Percentiles rank a stretch among this genome's conserved stretches.
Evolutionary conservation across 805 yeast genomes (phyloP).

Genomic region (Starmerella vitae): DNA sequence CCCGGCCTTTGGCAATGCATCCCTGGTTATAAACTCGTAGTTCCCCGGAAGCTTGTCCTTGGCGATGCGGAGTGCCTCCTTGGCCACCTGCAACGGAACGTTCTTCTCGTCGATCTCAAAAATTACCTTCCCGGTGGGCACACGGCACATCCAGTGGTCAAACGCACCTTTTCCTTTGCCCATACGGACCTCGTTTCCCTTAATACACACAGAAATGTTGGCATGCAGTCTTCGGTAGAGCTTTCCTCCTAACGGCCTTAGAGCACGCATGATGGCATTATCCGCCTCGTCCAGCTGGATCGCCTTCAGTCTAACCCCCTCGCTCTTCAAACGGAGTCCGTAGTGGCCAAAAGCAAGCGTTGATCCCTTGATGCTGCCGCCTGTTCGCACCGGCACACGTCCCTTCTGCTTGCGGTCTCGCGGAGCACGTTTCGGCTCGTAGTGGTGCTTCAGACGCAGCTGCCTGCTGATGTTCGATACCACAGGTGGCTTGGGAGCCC

Average conservation of each 20-base stretch:
- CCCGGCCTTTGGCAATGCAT: slow-evolving; percentile 57
- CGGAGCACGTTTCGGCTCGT: slow-evolving; percentile 50
- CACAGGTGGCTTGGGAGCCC: slow-evolving; percentile 3
- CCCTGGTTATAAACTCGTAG: slow-evolving; percentile 64
- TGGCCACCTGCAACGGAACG: slow-evolving; percentile 78
- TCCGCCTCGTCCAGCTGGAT: slow-evolving; percentile 86
- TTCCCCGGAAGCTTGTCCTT: slow-evolving; percentile 85
- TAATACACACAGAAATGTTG: slow-evolving; percentile 79
- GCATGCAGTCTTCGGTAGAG: slow-evolving; percentile 72
- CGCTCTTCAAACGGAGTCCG: slow-evolving; percentile 79
- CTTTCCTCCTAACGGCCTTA: slow-evolving; percentile 59
- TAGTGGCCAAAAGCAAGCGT: slow-evolving; percentile 65
- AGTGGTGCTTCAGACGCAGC: slow-evolving; percentile 22
- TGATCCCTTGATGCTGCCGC: slow-evolving; percentile 86
- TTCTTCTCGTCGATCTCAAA: slow-evolving; percentile 67
- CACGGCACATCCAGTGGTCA: slow-evolving; percentile 93
- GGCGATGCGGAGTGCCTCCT: slow-evolving; percentile 79
- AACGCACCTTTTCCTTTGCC: slow-evolving; percentile 98
- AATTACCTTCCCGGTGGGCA: slow-evolving; percentile 86
- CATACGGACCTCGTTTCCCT: slow-evolving; percentile 99
- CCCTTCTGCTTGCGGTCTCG: slow-evolving; percentile 81
- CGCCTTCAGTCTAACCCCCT: slow-evolving; percentile 75
- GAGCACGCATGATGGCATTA: slow-evolving; percentile 65
- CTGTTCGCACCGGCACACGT: slow-evolving; percentile 83
- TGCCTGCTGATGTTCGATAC: slow-evolving; percentile 6